Conservation (phyloP, 345 rosid species). For the Camelina neglecta region DNA sequence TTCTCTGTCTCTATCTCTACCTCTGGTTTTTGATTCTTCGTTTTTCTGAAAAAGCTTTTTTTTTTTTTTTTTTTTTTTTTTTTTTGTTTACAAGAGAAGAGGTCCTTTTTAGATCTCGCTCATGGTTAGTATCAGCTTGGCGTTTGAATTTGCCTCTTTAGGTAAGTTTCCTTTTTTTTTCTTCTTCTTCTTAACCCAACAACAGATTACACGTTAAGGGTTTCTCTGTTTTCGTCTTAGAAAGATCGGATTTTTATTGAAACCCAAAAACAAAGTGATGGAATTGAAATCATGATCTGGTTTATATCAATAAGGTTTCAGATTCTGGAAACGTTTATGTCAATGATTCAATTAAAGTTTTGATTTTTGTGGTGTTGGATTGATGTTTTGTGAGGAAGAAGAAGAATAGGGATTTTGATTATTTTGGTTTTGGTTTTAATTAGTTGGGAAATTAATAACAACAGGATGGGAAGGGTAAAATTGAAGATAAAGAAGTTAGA, state of each 20-base stretch:
- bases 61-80: not conserved
- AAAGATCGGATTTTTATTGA: not conserved
- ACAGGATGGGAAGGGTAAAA: constrained; percentile 94
- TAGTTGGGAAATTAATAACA: constrained; percentile 12
- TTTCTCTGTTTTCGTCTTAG: constrained; percentile 25
- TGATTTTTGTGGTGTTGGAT: not conserved
- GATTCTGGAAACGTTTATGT: not conserved
- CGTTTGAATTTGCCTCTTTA: constrained; percentile 40
- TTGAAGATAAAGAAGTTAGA: constrained; percentile 84
- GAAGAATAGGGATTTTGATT: too few species aligned
- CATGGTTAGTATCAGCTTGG: constrained; percentile 49
- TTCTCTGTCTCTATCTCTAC: constrained; percentile 49
- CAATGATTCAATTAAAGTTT: not conserved
- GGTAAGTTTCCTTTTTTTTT: constrained; percentile 40
- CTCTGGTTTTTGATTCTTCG: constrained; percentile 38
- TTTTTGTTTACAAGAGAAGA: not conserved
- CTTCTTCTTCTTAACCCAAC: constrained; percentile 1
- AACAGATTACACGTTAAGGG: constrained; percentile 6
- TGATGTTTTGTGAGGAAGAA: not conserved
- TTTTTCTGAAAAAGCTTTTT: too few species aligned
- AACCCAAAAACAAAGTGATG: not conserved
- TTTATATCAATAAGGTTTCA: not conserved
- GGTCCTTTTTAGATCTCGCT: constrained; percentile 41
- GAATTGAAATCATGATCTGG: constrained; percentile 8
- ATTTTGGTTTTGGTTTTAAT: not conserved